Evolutionary conservation across 2,329 filamentous ascomycete species (phyloP).

Genomic region (Tolypocladium ovalisporum): DNA sequence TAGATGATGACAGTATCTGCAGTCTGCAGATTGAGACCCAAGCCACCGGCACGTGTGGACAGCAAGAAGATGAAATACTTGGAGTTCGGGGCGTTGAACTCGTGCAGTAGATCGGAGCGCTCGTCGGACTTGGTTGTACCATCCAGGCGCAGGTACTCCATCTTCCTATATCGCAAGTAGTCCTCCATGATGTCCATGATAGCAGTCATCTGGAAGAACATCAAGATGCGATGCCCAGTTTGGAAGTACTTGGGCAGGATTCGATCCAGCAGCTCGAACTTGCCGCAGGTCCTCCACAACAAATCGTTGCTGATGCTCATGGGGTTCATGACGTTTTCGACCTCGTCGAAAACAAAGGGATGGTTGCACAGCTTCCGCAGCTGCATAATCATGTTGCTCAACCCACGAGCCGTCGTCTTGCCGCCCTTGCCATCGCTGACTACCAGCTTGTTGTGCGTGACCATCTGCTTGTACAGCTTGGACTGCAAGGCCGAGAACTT

Average conservation of each 20-base stretch:
- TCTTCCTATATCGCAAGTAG: conserved; percentile 72
- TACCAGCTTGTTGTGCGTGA: conserved; percentile 87
- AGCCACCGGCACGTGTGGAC: conserved; percentile 96
- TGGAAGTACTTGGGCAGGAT: conserved; percentile 87
- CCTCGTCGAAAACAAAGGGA: conserved; percentile 95
- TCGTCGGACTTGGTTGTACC: conserved; percentile 97
- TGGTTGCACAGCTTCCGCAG: conserved; percentile 97
- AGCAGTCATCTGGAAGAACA: conserved; percentile 99
- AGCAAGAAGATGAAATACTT: conserved; percentile 96
- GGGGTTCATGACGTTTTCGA: conserved; percentile 97
- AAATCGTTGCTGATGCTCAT: conserved; percentile 79
- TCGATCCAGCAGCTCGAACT: conserved; percentile 91
- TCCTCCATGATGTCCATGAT: conserved; percentile 99
- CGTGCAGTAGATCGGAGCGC: conserved; percentile 75
- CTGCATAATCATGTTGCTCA: conserved; percentile 99
- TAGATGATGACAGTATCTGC: conserved; percentile 99
- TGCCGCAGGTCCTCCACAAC: conserved; percentile 90
- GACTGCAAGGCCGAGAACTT: conserved; percentile 91
- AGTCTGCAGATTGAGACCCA: conserved; percentile 93
- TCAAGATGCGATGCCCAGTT: conserved; percentile 87
- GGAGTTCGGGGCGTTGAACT: conserved; percentile 84
- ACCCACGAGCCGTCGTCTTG: conserved; percentile 83
- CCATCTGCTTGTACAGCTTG: conserved; percentile 94
- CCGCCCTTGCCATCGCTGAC: conserved; percentile 93
- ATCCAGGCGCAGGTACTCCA: conserved; percentile 85